Percentiles rank a stretch among this genome's conserved stretches.
Conservation (phyloP, 129 eudicot species). For the Flaveria linearis region DNA sequence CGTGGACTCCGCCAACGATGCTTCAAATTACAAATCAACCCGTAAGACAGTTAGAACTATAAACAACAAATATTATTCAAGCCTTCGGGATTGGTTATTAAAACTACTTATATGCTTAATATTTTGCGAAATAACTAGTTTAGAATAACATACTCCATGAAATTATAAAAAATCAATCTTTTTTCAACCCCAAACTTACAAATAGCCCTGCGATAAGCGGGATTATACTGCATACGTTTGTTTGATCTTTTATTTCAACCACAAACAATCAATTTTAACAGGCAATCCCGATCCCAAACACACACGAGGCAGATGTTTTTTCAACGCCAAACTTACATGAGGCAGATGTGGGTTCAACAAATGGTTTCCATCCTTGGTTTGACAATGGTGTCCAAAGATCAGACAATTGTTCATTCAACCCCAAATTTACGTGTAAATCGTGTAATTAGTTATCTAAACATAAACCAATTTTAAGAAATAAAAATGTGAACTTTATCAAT, state of each 20-base stretch:
- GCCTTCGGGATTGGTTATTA: background rate
- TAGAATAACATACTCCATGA: background rate
- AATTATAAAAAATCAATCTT: too few relatives aligned
- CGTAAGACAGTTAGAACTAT: constrained; percentile 16
- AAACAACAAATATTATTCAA: background rate
- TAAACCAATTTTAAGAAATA: background rate
- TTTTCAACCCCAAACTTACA: too few relatives aligned
- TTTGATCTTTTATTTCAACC: background rate
- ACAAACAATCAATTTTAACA: background rate
- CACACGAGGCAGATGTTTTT: too few relatives aligned
- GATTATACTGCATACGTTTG: too few relatives aligned
- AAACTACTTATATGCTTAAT: background rate
- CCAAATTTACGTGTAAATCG: background rate
- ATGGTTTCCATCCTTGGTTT: constrained; percentile 86
- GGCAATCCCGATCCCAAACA: background rate
- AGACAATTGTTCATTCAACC: constrained; percentile 45
- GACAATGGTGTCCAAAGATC: constrained; percentile 85
- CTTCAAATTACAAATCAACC: constrained; percentile 29
- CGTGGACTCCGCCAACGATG: constrained; percentile 67
- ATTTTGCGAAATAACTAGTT: background rate
- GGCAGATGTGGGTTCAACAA: constrained; percentile 37
- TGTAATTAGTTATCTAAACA: constrained; percentile 2
- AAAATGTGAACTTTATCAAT: constrained; percentile 12
- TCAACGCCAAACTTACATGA: constrained; percentile 65
- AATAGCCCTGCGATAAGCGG: background rate